Evolutionary conservation across 2,329 filamentous ascomycete species (phyloP).

Genomic region (Fusarium austroafricanum): DNA sequence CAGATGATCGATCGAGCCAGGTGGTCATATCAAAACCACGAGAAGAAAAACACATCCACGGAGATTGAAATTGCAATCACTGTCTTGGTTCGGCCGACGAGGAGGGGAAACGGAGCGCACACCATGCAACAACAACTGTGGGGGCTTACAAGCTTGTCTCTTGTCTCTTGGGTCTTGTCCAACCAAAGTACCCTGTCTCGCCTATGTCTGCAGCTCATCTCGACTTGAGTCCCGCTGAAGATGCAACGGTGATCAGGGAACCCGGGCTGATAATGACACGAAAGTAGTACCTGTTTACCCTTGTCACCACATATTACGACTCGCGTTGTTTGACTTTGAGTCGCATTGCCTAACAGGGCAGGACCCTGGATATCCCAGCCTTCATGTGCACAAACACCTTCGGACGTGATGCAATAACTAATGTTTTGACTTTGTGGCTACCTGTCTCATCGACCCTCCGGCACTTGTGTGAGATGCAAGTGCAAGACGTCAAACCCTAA

Average conservation of each 20-base stretch:
- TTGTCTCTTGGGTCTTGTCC: slow-evolving; percentile 14
- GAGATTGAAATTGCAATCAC: slow-evolving; percentile 25
- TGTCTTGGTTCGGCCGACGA: slow-evolving; percentile 38
- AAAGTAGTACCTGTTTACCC: slow-evolving; percentile 21
- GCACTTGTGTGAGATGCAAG: slow-evolving; percentile 15
- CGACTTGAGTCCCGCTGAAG: slow-evolving; percentile 30
- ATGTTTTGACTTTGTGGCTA: slow-evolving; percentile 36
- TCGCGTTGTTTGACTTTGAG: slow-evolving; percentile 26
- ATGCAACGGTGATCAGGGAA: slow-evolving; percentile 42
- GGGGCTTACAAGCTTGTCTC: slow-evolving; percentile 19
- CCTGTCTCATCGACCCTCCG: slow-evolving; percentile 21
- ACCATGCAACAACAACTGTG: slow-evolving; percentile 34
- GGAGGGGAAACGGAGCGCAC: slow-evolving; percentile 35
- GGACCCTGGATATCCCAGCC: slow-evolving; percentile 38
- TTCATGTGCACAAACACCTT: slow-evolving; percentile 15
- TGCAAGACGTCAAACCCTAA: slow-evolving; percentile 11
- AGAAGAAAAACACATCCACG: background rate
- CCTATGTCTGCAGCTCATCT: slow-evolving; percentile 36
- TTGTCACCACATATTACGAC: slow-evolving; percentile 30
- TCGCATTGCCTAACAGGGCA: slow-evolving; percentile 34
- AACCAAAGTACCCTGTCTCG: slow-evolving; percentile 26
- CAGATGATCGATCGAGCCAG: slow-evolving; percentile 5
- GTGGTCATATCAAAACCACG: background rate
- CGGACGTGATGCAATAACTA: slow-evolving; percentile 19
- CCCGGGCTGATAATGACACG: slow-evolving; percentile 33